These are phyloP conservation scores for Tolypocladium ophioglossoides DNA, from an alignment of 2,329 filamentous ascomycete species.

Conservation along the genomic window DNA sequence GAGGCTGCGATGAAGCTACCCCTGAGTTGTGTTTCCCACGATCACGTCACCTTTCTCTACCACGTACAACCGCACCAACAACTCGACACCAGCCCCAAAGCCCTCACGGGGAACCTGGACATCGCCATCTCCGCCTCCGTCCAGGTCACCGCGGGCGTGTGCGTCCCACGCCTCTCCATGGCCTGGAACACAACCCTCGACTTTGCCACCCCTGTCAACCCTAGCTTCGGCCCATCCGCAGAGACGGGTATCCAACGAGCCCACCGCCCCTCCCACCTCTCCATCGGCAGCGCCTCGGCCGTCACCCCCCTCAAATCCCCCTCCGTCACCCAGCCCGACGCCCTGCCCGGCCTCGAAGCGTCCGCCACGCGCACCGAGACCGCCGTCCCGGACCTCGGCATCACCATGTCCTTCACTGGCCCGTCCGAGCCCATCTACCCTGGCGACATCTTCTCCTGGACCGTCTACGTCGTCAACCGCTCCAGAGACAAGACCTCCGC, in stretches of 20 bases:
- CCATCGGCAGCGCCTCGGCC: conserved; percentile 43
- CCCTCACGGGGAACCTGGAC: conserved; percentile 40
- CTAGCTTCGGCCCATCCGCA: conserved; percentile 44
- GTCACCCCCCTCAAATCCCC: conserved; percentile 46
- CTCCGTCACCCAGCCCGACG: conserved; percentile 46
- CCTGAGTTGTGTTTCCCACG: conserved; percentile 55
- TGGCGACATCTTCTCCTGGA: conserved; percentile 61
- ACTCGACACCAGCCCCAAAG: conserved; percentile 33
- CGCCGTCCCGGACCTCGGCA: conserved; percentile 49
- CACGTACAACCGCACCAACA: conserved; percentile 44
- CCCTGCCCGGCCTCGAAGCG: conserved; percentile 48
- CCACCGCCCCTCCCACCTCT: conserved; percentile 54
- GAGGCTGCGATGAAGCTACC: conserved; percentile 39
- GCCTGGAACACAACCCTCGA: conserved; percentile 60
- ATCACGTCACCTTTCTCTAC: conserved; percentile 68
- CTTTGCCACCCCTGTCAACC: conserved; percentile 56
- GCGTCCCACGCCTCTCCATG: conserved; percentile 52
- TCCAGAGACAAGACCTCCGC: conserved; percentile 33
- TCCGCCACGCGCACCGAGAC: conserved; percentile 34
- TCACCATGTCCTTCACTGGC: conserved; percentile 65
- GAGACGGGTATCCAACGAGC: conserved; percentile 48
- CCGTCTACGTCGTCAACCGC: conserved; percentile 66
- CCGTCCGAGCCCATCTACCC: conserved; percentile 45
- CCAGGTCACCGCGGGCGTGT: conserved; percentile 42
- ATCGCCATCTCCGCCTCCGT: conserved; percentile 52